phyloP scores from a whole-genome alignment of 2,329 filamentous ascomycete species.

The Pseudophaeomoniella oleicola region DNA sequence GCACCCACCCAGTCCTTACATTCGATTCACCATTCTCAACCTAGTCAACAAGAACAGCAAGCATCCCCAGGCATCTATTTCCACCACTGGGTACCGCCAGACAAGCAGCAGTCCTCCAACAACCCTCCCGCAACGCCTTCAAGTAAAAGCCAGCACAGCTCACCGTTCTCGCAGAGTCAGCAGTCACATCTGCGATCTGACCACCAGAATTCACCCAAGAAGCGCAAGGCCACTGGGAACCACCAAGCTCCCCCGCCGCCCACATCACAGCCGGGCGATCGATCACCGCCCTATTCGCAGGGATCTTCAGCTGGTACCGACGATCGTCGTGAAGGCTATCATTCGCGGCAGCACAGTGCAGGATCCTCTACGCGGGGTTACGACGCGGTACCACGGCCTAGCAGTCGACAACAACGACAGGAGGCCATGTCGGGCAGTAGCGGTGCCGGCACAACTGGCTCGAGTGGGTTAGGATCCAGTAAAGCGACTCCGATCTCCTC shows the following conservation, averaged over 20 bases:
- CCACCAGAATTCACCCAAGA: constrained; percentile 64
- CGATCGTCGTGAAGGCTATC: constrained; percentile 40
- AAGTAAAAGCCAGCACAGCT: constrained; percentile 49
- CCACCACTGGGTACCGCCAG: constrained; percentile 82
- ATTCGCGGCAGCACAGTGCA: constrained; percentile 53
- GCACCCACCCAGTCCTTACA: constrained; percentile 29
- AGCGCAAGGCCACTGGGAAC: constrained; percentile 56
- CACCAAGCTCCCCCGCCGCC: constrained; percentile 37
- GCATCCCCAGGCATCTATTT: constrained; percentile 68
- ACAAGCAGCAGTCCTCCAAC: constrained; percentile 41
- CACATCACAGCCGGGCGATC: constrained; percentile 33
- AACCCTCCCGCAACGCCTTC: constrained; percentile 60
- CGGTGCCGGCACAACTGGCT: no score
- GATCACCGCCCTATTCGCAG: constrained; percentile 35
- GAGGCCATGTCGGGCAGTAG: constrained; percentile 10
- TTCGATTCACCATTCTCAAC: constrained; percentile 38
- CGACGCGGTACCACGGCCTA: constrained; percentile 9
- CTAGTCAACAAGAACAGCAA: constrained; percentile 41
- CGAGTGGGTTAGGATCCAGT: no score
- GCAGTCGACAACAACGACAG: constrained; percentile 13
- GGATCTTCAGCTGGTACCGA: constrained; percentile 39
- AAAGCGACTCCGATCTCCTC: no score
- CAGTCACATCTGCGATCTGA: constrained; percentile 38
- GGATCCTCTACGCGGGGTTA: constrained; percentile 30
- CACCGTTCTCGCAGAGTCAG: constrained; percentile 27